phyloP scores from a whole-genome alignment of 352 stramenopile genomes.

The Pythium aphanidermatum region DNA sequence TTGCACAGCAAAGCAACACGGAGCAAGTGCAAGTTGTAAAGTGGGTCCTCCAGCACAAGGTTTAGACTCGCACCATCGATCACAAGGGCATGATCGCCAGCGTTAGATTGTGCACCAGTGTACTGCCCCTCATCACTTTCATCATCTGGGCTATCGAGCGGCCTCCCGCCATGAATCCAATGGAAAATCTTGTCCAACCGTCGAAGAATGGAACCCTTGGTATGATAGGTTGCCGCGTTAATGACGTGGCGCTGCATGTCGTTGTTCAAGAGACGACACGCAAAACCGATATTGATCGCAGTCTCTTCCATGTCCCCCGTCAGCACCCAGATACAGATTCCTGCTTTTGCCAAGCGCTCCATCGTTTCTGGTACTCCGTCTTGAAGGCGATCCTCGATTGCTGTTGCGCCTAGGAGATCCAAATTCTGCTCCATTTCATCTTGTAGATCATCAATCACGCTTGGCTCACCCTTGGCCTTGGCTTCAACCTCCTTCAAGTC shows the following conservation, averaged over 20 bases:
- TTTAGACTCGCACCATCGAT: slow-evolving; percentile 93
- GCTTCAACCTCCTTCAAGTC: slow-evolving; percentile 68
- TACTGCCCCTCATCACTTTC: slow-evolving; percentile 14
- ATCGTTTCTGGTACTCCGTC: slow-evolving; percentile 80
- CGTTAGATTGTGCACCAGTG: slow-evolving; percentile 22
- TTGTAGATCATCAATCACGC: slow-evolving; percentile 60
- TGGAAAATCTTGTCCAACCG: slow-evolving; percentile 81
- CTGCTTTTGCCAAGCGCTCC: slow-evolving; percentile 60
- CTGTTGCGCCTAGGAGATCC: slow-evolving; percentile 72
- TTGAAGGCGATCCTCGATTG: slow-evolving; percentile 85
- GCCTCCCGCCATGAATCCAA: slow-evolving; percentile 35
- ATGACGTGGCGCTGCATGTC: slow-evolving; percentile 92
- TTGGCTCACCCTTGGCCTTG: slow-evolving; percentile 51
- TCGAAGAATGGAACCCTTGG: slow-evolving; percentile 58
- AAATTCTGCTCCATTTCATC: slow-evolving; percentile 77
- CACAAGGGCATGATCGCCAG: slow-evolving; percentile 82
- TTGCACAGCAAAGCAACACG: slow-evolving; percentile 88
- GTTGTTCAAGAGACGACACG: slow-evolving; percentile 84
- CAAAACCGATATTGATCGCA: slow-evolving; percentile 86
- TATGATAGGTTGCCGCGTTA: slow-evolving; percentile 56
- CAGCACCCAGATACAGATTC: slow-evolving; percentile 85
- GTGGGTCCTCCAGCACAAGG: slow-evolving; percentile 58
- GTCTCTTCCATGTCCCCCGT: slow-evolving; percentile 89
- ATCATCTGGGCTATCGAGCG: slow-evolving; percentile 12
- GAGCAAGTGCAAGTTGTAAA: slow-evolving; percentile 79